These are phyloP conservation scores for Diaporthe sp. DNA, from an alignment of 2,329 filamentous ascomycete genomes.

Conservation along the genomic window DNA sequence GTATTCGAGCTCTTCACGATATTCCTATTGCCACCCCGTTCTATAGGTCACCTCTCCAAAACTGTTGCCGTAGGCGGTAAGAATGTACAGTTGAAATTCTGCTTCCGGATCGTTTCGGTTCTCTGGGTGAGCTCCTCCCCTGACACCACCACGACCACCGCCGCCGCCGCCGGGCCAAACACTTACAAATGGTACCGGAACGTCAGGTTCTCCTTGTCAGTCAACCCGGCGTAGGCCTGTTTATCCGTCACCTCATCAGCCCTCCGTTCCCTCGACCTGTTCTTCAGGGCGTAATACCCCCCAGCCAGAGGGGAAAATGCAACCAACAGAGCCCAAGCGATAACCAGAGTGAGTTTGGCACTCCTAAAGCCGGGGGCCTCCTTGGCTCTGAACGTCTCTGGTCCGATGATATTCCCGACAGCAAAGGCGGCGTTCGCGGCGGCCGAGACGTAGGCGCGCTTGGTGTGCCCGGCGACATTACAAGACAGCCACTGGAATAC, in stretches of 20 bases:
- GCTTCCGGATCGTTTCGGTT: neutral
- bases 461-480: slow-evolving; percentile 25
- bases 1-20: neutral
- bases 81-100: neutral
- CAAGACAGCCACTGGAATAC: slow-evolving; percentile 24
- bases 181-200: slow-evolving; percentile 23
- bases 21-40: neutral
- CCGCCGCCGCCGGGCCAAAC: neutral
- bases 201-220: slow-evolving; percentile 10
- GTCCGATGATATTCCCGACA: slow-evolving; percentile 7
- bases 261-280: neutral
- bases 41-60: neutral
- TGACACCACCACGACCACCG: too few relatives aligned
- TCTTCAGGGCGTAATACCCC: slow-evolving; percentile 4
- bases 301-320: slow-evolving; percentile 20
- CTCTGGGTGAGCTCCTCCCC: too few relatives aligned
- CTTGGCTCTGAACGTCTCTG: slow-evolving; percentile 17
- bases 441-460: slow-evolving; percentile 15
- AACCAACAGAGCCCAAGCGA: slow-evolving; percentile 20
- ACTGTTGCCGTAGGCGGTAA: neutral
- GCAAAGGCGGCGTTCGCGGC: slow-evolving; percentile 27
- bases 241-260: slow-evolving; percentile 14
- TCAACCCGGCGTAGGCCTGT: slow-evolving; percentile 21
- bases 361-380: slow-evolving; percentile 18
- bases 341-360: slow-evolving; percentile 17